Base-by-base conservation (phyloP, 2,329 filamentous ascomycete genomes). In the Talaromyces piceae region DNA sequence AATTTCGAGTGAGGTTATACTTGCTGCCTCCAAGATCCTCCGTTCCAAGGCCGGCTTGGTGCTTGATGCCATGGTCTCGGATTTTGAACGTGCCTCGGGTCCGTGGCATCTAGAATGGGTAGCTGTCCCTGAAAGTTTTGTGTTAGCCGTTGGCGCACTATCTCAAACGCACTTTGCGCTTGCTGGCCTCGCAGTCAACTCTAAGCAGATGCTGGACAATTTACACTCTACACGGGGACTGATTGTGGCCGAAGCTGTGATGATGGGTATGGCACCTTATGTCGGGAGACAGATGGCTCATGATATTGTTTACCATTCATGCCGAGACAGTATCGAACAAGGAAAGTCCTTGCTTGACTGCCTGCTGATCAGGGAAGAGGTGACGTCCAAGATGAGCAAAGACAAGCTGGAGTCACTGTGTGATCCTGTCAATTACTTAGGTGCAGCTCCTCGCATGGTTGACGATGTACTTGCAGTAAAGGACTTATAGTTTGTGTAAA, bases 51-150 rank as follows among this genome's bases (percentile, higher is more conserved):
- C 78, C 0, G 68, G 73, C 0, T 63, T 81, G 3, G 74, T 74
- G 1, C 68, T 81, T 1, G 78, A 81, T 55, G 77, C 70, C 1
- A 80, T 81, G 78, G 75, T 81, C 0, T 71, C 72, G 0, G 78
- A 81, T 54, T 80, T 80, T 47, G 79, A 81, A 59, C 73, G 79
- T 1, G 77, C 77, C 1, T 78, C 75, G 7, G 78, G 79, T 0
- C 78, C 78, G 0, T 81, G 78, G 79, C 78, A 81, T 62, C 62
- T 81, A 6, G 78, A 82, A 56, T 82, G 78, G 78, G 72, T 75
- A 3, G 77, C 78, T 8, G 62, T 81, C 0, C 78, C 78, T 0
- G 73, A 77, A 49, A 74, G 72, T 41, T 82, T 81, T 53, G 73
- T 80, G 5, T 65, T 78, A 26, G 74, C 72, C 2, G 74, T 77